A percentile compares a stretch with the other conserved stretches of the same genome.
phyloP scores from a whole-genome alignment of 495 filamentous ascomycete genomes.

The Hypoxylon intermedium region DNA sequence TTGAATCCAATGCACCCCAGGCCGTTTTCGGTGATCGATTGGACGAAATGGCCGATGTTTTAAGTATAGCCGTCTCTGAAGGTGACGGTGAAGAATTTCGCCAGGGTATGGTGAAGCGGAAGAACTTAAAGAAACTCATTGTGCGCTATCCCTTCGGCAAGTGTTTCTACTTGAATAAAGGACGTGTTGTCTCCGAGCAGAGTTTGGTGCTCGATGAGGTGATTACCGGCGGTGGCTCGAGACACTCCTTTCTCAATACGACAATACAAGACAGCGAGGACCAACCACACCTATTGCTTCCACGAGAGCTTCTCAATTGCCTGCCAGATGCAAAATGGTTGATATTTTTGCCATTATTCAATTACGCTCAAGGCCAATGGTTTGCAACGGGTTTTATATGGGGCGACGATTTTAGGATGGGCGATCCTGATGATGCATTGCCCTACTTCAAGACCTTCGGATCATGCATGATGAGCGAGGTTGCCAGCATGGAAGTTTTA shows the following conservation, averaged over 20 bases:
- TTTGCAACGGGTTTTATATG: conserved; percentile 72
- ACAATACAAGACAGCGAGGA: conserved; percentile 3
- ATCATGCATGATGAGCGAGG: conserved; percentile 66
- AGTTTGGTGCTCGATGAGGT: conserved; percentile 19
- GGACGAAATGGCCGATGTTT: conserved; percentile 32
- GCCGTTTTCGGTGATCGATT: conserved; percentile 8
- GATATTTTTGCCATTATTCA: conserved; percentile 71
- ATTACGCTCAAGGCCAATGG: conserved; percentile 72
- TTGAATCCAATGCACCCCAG: conserved; percentile 3
- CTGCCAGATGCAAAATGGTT: conserved; percentile 63
- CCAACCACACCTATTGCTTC: conserved; percentile 20
- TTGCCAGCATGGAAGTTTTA: conserved; percentile 58
- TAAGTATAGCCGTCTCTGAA: conserved; percentile 7
- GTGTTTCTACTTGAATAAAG: conserved; percentile 34
- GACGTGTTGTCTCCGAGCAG: conserved; percentile 20
- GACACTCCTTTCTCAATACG: conserved; percentile 4
- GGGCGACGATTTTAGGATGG: conserved; percentile 57
- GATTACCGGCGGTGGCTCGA: conserved; percentile 19
- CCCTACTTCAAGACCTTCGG: conserved; percentile 61
- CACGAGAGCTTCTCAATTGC: conserved; percentile 32
- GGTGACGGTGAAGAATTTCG: conserved; percentile 1
- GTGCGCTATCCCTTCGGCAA: conserved; percentile 31
- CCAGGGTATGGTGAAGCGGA: conserved; percentile 21
- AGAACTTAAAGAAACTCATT: conserved; percentile 31
- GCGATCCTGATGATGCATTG: conserved; percentile 48